Evolutionary conservation across 139 green algal genomes (phyloP).

Genomic region (Dunaliella sp.): DNA sequence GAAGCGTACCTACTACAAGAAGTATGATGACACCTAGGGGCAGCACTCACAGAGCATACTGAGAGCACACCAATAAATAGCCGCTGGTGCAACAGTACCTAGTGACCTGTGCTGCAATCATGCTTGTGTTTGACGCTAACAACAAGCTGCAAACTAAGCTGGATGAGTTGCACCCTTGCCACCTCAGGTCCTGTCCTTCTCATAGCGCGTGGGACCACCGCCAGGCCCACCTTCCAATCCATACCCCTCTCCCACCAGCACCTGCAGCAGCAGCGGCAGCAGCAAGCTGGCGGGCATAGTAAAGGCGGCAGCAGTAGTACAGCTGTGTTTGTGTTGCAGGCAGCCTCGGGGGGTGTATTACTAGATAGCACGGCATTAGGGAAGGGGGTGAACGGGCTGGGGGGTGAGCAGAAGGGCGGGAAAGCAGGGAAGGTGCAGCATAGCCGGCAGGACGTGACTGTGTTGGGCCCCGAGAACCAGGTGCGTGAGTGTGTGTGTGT

Average conservation of each 20-base stretch:
- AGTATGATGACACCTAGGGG: no score
- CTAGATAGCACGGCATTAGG: conserved; percentile 5
- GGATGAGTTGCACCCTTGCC: no score
- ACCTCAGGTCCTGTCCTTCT: conserved; percentile 39
- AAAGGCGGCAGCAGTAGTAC: background rate
- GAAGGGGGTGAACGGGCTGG: no score
- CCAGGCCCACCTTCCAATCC: conserved; percentile 53
- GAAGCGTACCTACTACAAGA: no score
- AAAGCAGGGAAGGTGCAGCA: background rate
- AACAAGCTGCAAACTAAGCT: no score
- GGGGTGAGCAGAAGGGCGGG: background rate
- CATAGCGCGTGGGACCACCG: conserved; percentile 40
- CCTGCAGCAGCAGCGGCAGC: background rate
- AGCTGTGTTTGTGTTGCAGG: conserved; percentile 16
- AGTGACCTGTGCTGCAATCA: no score
- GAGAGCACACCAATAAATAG: no score
- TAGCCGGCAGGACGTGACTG: conserved; percentile 17
- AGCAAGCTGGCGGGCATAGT: no score
- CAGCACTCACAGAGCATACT: no score
- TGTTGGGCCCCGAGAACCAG: conserved; percentile 35
- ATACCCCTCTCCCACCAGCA: conserved; percentile 13
- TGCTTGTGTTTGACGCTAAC: no score
- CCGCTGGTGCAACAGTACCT: no score
- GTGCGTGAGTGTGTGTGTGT: background rate
- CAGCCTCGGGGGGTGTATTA: conserved; percentile 23